Evolutionary conservation across 108 stramenopile genomes (phyloP), one percentile per base, ranked within the genome.

Genomic region (Skeletonema menzelii): DNA sequence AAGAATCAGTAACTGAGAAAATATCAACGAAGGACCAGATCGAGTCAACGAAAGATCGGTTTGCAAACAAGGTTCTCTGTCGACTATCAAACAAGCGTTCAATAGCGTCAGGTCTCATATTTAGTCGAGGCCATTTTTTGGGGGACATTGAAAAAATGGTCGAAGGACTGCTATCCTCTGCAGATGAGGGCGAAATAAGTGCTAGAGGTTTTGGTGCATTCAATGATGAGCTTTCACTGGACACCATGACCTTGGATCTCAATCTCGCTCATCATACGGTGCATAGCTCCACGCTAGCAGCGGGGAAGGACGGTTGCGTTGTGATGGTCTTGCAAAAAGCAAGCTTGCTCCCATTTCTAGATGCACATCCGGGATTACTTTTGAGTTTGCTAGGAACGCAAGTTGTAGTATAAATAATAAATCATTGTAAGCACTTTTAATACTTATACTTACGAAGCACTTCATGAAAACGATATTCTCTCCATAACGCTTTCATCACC

Each of bases 111-210:
- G 93, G 93, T 5, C 81, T 91, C 27, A 88, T 94, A 5, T 94
- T 94, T 59, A 94, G 93, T 63, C 80, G 88, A 64, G 93, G 93
- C 8, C 93, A 94, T 67, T 91, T 94, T 58, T 81, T 94, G 57
- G 93, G 93, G 8, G 93, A 94, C 65, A 85, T 94, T 10, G 91
- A 91, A 19, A 94, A 90, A 53, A 94, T 94, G 93, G 87, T 94
- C 5, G 86, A 86, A 19, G 90, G 89, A 5, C 66, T 90, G 37
- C 70, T 93, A 4, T 81, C 84, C 3, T 74, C 79, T 8, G 57
- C 46, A 15, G 35, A 64, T 31, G 82, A 83, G 27, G 79, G 80
- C 31, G 56, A 61, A 4, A 67, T 70, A 0, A 59, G 53, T 30
- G 55, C 28, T 15, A 75, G 27, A 5, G 63, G 85, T 40, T 86